Evolutionary conservation across 2,329 filamentous ascomycete species (phyloP).

Genomic region (Dryadomyces quercivorus): DNA sequence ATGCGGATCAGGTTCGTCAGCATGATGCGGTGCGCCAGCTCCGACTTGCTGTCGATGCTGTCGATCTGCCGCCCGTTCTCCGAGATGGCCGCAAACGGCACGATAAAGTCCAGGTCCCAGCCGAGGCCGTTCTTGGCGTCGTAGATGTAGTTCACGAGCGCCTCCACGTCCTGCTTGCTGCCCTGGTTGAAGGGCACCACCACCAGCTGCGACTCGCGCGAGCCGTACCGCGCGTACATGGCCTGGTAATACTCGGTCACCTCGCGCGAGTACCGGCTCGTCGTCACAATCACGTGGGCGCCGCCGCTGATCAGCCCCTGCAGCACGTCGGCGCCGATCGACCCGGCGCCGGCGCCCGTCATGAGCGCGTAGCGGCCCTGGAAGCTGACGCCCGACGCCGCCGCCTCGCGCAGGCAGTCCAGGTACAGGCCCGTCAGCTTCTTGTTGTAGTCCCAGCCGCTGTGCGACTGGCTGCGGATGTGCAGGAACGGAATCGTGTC

Average conservation of each 20-base stretch:
- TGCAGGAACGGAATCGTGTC: constrained; percentile 98
- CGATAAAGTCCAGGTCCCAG: constrained; percentile 93
- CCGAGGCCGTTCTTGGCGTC: constrained; percentile 91
- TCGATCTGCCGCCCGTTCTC: constrained; percentile 98
- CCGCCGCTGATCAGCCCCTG: constrained; percentile 94
- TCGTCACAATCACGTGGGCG: constrained; percentile 93
- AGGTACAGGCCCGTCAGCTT: constrained; percentile 90
- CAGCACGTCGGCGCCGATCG: constrained; percentile 92
- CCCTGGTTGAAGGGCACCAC: constrained; percentile 99
- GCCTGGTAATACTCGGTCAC: constrained; percentile 99
- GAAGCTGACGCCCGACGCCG: constrained; percentile 78
- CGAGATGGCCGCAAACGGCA: constrained; percentile 94
- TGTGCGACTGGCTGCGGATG: constrained; percentile 82
- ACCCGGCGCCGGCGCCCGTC: constrained; percentile 95
- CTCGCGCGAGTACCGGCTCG: constrained; percentile 88
- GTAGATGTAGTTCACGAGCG: constrained; percentile 90
- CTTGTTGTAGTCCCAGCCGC: constrained; percentile 99
- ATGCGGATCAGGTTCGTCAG: constrained; percentile 91
- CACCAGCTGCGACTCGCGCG: constrained; percentile 88
- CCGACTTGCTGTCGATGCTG: constrained; percentile 90
- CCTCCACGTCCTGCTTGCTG: constrained; percentile 95
- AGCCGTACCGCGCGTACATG: constrained; percentile 92
- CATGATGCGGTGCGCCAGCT: constrained; percentile 98
- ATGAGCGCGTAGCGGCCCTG: constrained; percentile 93
- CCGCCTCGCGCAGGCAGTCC: constrained; percentile 81